Percentiles rank a stretch among this genome's conserved stretches.
These are phyloP conservation scores for Heliamphora pulchella DNA, from an alignment of 179 eudicot species.

Conservation along the genomic window DNA sequence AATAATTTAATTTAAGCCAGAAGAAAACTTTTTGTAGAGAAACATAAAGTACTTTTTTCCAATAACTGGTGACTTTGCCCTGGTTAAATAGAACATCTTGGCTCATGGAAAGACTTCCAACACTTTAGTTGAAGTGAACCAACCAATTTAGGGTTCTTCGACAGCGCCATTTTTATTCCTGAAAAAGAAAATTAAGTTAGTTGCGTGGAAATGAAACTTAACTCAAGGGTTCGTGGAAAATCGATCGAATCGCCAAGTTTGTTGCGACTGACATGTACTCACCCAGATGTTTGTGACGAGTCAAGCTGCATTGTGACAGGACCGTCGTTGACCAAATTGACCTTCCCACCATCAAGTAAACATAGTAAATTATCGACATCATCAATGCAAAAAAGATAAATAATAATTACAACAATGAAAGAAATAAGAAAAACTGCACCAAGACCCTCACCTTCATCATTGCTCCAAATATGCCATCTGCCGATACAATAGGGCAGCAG, in stretches of 20 bases:
- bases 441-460: slow-evolving; percentile 74
- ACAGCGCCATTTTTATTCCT: slow-evolving; percentile 32
- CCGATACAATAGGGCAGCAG: slow-evolving; percentile 11
- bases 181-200: slow-evolving; percentile 7
- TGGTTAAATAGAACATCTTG: not conserved
- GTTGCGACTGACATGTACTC: slow-evolving; percentile 10
- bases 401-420: not conserved
- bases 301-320: slow-evolving; percentile 96
- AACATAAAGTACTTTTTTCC: too few species aligned
- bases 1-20: too few species aligned
- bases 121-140: not conserved
- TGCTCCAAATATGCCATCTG: slow-evolving; percentile 98
- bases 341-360: slow-evolving; percentile 35
- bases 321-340: slow-evolving; percentile 86
- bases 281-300: slow-evolving; percentile 66
- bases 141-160: slow-evolving; percentile 25
- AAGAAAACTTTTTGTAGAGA: too few species aligned
- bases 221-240: not conserved
- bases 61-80: too few species aligned
- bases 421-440: not conserved
- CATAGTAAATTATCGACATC: not conserved
- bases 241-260: not conserved
- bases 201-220: not conserved
- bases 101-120: not conserved
- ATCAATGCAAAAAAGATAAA: not conserved